Evolutionary conservation across 805 yeast genomes (phyloP), one percentile per base, ranked within the genome.

Genomic region (Pichia occidentalis): DNA sequence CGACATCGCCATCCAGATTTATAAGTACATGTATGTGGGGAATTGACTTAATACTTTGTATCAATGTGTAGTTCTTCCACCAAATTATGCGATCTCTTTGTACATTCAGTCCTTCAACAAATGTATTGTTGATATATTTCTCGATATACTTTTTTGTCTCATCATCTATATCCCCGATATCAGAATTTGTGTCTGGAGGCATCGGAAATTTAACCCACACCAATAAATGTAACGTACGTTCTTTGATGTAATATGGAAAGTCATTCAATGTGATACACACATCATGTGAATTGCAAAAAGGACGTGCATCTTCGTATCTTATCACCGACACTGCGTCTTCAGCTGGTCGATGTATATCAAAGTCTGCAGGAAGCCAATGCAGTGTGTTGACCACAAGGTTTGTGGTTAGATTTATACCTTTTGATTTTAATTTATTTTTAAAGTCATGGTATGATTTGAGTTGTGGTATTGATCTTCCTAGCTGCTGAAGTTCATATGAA

Each of bases 21-120:
- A 82, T 46, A 21, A 82, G 50, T 2, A 81, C 72, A 56, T 82
- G 92, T n/a, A 81, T 60, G 52, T 82, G 92, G 18, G 86, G 79
- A 24, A 82, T 62, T 22, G 73, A 66, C 46, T 64, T 69, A 5
- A 83, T 79, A 53, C 86, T 79, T 53, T 83, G 92, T 28, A 83
- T 55, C 6, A 70, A 65, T 7, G 79, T 71, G 74, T 83, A 81
- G 53, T 83, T 83, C 47, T 81, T 69, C 56, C 82, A 83, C 90
- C 90, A 82, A 2, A 66, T 53, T 30, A 71, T 49, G 27, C 71
- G 59, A 4, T 66, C 61, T 20, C 63, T 50, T 7, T 57, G 50
- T 12, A 65, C 52, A 8, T 67, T 70, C 27, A 74, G 58, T 23
- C 61, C 59, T 21, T 64, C 56, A n/a, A 67, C 59, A 40, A 81